Base-by-base conservation (phyloP, 2,329 filamentous ascomycete genomes). In the Ustilaginoidea virens region DNA sequence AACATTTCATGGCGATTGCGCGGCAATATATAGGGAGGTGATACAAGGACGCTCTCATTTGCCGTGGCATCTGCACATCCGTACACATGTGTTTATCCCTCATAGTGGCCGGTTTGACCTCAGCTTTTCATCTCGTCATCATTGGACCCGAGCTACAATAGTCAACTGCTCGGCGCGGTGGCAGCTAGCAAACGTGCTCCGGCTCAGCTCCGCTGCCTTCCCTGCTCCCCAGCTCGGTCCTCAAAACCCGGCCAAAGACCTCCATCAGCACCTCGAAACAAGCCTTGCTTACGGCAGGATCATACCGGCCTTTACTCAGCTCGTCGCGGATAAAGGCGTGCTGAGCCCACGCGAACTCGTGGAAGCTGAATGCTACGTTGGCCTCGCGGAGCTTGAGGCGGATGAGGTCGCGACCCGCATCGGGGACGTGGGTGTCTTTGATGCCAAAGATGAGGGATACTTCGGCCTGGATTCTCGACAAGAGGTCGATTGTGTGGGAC, bases 271-370 rank as follows among this genome's bases (percentile, higher is more conserved):
- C 78, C 61, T 92, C 81, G 48, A 92, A 93, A 58, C 86, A 93
- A 20, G 87, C 69, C 47, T 85, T 87, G 4, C 75, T 74, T 33
- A 94, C 66, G 13, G 80, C 82, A 1, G 86, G 81, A 49, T 94
- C 86, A 46, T 93, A 94, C 16, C 86, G 67, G n/a, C 85, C 86
- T 57, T 93, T 93, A 52, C 79, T 85, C 34, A 90, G 61, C 59
- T 94, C 86, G 46, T 94, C 86, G 12, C 86, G 68, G 49, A 94
- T 92, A 48, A 94, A 94, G 5, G 86, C 86, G 58, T 92, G 86
- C 53, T 93, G 86, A 4, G 86, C 85, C 73, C 82, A 87, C n/a
- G 82, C 80, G 39, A 80, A 74, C 57, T 94, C 86, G 55, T 90
- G 83, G 50, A 82, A 93, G 46, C 72, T 78, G 45, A 87, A 86